These are phyloP conservation scores for Mycena chlorophos DNA, from an alignment of 768 basidiomycete genomes.

Conservation along the genomic window DNA sequence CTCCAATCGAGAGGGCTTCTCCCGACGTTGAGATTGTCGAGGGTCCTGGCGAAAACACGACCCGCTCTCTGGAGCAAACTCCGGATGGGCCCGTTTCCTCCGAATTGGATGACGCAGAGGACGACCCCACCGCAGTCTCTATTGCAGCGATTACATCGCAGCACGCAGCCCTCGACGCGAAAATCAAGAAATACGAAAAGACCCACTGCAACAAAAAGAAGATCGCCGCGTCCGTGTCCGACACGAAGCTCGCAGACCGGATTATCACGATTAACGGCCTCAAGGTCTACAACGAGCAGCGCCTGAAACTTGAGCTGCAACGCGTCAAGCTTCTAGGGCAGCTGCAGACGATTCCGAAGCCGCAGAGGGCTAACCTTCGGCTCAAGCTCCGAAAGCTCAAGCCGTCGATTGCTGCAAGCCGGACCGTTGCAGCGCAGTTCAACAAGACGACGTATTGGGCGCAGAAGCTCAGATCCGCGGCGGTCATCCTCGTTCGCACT, in stretches of 20 bases:
- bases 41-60: too few species aligned
- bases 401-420: conserved; percentile 1
- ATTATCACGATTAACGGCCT: conserved; percentile 10
- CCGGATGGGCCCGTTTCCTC: too few species aligned
- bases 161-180: conserved; percentile 1
- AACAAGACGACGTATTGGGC: conserved; percentile 12
- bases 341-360: background rate
- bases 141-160: conserved; percentile 1
- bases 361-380: conserved; percentile 9
- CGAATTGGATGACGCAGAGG: conserved; percentile 9
- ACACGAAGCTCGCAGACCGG: conserved; percentile 7
- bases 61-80: too few species aligned
- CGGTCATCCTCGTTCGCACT: background rate
- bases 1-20: too few species aligned
- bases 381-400: conserved; percentile 1
- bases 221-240: conserved; percentile 3
- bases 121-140: conserved; percentile 1
- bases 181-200: conserved; percentile 9
- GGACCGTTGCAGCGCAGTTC: background rate
- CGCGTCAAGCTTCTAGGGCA: background rate
- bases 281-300: conserved; percentile 4
- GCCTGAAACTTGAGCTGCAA: conserved; percentile 3
- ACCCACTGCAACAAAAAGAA: background rate
- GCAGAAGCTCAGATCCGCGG: background rate
- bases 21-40: too few species aligned